Evolutionary conservation across 768 basidiomycete genomes (phyloP).

Genomic region (Auricularia heimuer): DNA sequence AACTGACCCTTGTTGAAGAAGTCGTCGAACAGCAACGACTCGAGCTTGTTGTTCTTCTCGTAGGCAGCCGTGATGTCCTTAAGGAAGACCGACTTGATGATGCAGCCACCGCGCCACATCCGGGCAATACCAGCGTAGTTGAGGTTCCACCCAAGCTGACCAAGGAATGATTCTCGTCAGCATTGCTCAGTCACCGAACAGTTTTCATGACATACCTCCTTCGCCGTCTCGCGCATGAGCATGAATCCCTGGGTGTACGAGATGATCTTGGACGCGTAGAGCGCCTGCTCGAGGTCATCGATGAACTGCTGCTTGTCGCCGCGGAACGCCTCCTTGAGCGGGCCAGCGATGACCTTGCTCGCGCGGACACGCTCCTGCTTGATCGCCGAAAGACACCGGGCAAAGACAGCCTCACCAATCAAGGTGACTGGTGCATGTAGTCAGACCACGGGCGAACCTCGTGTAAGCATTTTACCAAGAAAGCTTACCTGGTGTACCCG

Average conservation of each 20-base stretch:
- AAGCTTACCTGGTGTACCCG: slow-evolving; percentile 67
- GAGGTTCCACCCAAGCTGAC: slow-evolving; percentile 68
- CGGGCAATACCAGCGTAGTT: slow-evolving; percentile 96
- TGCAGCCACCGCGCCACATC: slow-evolving; percentile 99
- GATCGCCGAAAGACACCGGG: slow-evolving; percentile 93
- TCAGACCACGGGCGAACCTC: not conserved
- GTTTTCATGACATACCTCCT: slow-evolving; percentile 47
- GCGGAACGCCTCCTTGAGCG: slow-evolving; percentile 85
- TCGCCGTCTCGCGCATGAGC: slow-evolving; percentile 96
- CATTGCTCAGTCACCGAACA: not conserved
- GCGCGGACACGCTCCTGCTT: slow-evolving; percentile 93
- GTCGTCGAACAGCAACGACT: slow-evolving; percentile 89
- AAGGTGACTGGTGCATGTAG: slow-evolving; percentile 62
- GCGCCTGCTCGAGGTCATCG: slow-evolving; percentile 96
- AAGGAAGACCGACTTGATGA: slow-evolving; percentile 98
- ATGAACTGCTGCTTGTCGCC: slow-evolving; percentile 99
- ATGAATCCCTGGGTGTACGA: slow-evolving; percentile 99
- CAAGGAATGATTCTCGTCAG: slow-evolving; percentile 16
- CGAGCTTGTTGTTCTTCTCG: slow-evolving; percentile 70
- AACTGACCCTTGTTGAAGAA: slow-evolving; percentile 87
- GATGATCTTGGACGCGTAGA: slow-evolving; percentile 99
- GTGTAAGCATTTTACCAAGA: slow-evolving; percentile 3
- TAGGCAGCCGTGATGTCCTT: slow-evolving; percentile 89
- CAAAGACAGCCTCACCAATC: slow-evolving; percentile 98
- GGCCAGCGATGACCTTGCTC: slow-evolving; percentile 82